Conservation (phyloP, 257 asterid species). For the Solanum chilense region DNA sequence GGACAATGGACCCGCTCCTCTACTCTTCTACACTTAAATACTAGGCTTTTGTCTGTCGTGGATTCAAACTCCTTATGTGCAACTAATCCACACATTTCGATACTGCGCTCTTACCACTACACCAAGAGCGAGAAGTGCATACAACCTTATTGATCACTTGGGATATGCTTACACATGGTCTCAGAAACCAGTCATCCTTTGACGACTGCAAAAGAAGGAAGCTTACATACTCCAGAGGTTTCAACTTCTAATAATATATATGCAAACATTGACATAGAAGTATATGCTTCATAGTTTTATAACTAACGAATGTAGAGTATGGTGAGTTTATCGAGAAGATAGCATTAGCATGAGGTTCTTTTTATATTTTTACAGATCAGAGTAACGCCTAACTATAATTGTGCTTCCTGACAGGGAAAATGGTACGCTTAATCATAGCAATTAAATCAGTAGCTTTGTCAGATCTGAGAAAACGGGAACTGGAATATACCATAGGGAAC, state of each 20-base stretch:
- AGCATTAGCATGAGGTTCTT: neutral
- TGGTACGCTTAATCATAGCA: neutral
- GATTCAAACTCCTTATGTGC: neutral
- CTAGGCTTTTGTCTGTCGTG: neutral
- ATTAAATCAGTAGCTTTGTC: neutral
- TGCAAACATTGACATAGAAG: neutral
- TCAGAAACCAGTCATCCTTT: neutral
- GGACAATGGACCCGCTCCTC: neutral
- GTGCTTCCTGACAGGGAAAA: neutral
- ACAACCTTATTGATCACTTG: neutral
- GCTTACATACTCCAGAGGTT: neutral
- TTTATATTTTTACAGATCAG: neutral
- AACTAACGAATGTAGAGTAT: neutral
- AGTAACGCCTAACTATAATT: neutral
- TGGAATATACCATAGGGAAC: neutral
- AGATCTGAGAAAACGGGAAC: neutral
- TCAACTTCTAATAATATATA: neutral
- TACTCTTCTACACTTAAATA: neutral
- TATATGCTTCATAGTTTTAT: neutral
- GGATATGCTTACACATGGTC: neutral
- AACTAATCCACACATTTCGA: neutral
- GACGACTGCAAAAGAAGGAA: neutral
- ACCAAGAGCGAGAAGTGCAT: neutral
- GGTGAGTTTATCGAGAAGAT: neutral
- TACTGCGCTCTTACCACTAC: neutral